These are phyloP conservation scores for Fusarium kyushuense DNA, from an alignment of 2,329 filamentous ascomycete species.

Conservation along the genomic window DNA sequence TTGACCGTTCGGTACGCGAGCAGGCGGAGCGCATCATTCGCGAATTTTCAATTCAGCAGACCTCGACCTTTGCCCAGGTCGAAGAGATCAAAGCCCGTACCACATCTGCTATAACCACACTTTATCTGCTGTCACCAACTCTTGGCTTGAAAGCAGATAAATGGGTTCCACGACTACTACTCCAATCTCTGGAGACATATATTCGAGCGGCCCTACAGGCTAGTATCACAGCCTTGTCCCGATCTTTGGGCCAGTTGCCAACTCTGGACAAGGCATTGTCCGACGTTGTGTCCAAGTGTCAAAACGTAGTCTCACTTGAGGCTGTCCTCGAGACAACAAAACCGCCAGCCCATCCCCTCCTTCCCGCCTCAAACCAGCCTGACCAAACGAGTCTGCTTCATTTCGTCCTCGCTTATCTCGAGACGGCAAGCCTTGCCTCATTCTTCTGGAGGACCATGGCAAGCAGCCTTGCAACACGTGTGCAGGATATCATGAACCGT, in stretches of 20 bases:
- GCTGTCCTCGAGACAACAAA: constrained; percentile 77
- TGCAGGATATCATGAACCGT: constrained; percentile 85
- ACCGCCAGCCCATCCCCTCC: constrained; percentile 75
- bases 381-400: constrained; percentile 70
- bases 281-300: constrained; percentile 86
- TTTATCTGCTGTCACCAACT: constrained; percentile 85
- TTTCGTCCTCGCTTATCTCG: constrained; percentile 79
- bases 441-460: constrained; percentile 96
- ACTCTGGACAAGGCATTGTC: constrained; percentile 83
- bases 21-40: constrained; percentile 82
- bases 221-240: constrained; percentile 78
- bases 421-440: constrained; percentile 86
- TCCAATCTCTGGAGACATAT: constrained; percentile 83
- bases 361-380: constrained; percentile 57
- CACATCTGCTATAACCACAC: constrained; percentile 77
- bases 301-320: constrained; percentile 91
- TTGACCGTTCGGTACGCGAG: constrained; percentile 79
- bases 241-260: constrained; percentile 83
- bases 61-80: constrained; percentile 70
- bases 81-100: constrained; percentile 82
- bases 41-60: constrained; percentile 78
- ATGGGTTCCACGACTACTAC: constrained; percentile 76
- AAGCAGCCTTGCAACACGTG: constrained; percentile 77
- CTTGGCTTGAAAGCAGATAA: constrained; percentile 64
- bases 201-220: constrained; percentile 84